phyloP scores from a whole-genome alignment of 306 rosid species.

The Carpinus fangiana region DNA sequence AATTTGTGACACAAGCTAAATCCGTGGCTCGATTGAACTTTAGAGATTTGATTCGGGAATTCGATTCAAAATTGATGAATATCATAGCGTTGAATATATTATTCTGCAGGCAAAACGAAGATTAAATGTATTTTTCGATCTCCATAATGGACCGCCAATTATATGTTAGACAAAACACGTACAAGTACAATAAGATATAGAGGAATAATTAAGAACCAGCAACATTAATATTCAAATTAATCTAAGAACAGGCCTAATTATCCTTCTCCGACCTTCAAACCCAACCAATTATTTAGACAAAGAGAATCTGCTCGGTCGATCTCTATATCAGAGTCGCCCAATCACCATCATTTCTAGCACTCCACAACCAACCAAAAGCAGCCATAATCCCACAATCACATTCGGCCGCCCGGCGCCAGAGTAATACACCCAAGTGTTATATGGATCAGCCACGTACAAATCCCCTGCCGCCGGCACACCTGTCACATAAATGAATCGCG shows the following conservation, averaged over 20 bases:
- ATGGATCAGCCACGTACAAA: conserved; percentile 35
- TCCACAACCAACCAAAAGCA: conserved; percentile 38
- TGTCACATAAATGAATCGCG: conserved; percentile 70
- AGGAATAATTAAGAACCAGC: not conserved
- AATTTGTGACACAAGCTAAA: not conserved
- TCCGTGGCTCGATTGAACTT: not conserved
- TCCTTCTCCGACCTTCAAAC: not conserved
- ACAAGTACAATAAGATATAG: not conserved
- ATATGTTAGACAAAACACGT: not conserved
- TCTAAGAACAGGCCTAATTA: not conserved
- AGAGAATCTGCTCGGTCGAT: not conserved
- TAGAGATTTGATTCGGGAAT: not conserved
- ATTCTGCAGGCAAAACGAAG: not conserved
- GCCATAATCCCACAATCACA: conserved; percentile 24
- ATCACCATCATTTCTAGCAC: conserved; percentile 13
- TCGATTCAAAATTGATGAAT: not conserved
- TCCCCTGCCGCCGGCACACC: conserved; percentile 43
- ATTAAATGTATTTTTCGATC: not conserved
- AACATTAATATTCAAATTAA: not conserved
- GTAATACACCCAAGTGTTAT: conserved; percentile 30
- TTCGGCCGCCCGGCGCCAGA: conserved; percentile 25
- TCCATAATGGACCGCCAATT: not conserved
- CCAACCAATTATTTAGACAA: not conserved
- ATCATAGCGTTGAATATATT: too few species aligned
- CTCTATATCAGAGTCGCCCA: not conserved